phyloP scores from a whole-genome alignment of 495 filamentous ascomycete genomes.

The Aspergillus bertholletiae region DNA sequence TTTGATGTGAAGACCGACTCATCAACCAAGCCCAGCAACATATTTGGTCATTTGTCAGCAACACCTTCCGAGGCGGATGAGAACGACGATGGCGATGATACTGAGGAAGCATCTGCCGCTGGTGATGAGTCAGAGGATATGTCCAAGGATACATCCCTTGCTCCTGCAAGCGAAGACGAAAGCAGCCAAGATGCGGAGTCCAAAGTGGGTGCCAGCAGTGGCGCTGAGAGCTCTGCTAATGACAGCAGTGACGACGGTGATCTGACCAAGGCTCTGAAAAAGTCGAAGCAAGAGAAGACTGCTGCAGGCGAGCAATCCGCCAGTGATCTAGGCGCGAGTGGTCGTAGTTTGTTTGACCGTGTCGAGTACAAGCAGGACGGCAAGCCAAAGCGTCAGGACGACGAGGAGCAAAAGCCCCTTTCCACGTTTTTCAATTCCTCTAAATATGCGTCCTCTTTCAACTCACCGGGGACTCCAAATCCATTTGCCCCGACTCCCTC shows the following conservation, averaged over 20 bases:
- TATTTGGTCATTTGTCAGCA: constrained; percentile 61
- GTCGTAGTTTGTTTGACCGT: constrained; percentile 58
- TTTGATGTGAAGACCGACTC: constrained; percentile 22
- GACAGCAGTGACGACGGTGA: constrained; percentile 26
- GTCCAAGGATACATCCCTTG: constrained; percentile 10
- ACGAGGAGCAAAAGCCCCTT: constrained; percentile 22
- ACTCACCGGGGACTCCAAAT: constrained; percentile 22
- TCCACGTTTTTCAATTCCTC: constrained; percentile 20
- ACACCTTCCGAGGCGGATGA: constrained; percentile 44
- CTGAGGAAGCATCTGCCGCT: constrained; percentile 28
- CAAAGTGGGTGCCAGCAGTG: constrained; percentile 12
- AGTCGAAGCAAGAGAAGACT: constrained; percentile 21
- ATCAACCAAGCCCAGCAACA: constrained; percentile 43
- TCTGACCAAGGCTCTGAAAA: constrained; percentile 16
- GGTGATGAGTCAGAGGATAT: constrained; percentile 12
- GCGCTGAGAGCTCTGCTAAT: constrained; percentile 15
- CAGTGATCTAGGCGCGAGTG: constrained; percentile 24
- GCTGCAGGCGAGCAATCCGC: constrained; percentile 26
- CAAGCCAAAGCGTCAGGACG: constrained; percentile 41
- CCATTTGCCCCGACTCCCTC: constrained; percentile 15
- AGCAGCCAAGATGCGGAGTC: constrained; percentile 23
- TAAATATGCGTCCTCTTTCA: constrained; percentile 23
- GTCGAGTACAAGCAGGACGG: constrained; percentile 46
- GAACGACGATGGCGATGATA: constrained; percentile 44
- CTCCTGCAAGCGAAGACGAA: constrained; percentile 20